phyloP scores from a whole-genome alignment of 2,329 filamentous ascomycete species.

The Periconia sp. region DNA sequence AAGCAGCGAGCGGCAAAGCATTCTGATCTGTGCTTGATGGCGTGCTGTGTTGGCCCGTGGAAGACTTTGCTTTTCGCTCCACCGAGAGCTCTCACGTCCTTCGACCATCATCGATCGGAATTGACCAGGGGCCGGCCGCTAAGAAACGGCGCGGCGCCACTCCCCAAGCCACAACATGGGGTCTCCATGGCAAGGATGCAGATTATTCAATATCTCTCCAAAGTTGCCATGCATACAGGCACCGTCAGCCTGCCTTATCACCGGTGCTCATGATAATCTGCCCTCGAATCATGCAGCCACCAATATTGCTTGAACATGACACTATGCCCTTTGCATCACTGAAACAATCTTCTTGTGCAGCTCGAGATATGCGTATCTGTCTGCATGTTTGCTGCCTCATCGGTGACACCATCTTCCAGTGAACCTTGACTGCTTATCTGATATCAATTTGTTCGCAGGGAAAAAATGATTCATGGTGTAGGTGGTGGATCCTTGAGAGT shows the following conservation, averaged over 20 bases:
- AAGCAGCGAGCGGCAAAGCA: background rate
- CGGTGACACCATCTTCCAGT: background rate
- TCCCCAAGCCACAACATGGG: background rate
- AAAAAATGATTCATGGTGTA: background rate
- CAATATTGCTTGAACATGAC: constrained; percentile 14
- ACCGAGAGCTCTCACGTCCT: background rate
- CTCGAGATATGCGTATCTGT: background rate
- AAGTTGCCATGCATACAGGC: constrained; percentile 13
- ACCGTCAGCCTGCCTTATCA: constrained; percentile 15
- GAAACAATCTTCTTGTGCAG: background rate
- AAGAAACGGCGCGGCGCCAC: background rate
- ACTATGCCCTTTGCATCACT: background rate
- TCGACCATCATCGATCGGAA: background rate
- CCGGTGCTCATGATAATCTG: constrained; percentile 2
- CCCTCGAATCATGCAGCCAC: constrained; percentile 12
- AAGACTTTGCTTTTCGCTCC: background rate
- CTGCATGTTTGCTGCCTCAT: background rate
- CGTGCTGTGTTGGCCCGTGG: background rate
- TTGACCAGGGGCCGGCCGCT: background rate
- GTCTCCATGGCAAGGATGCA: constrained; percentile 11
- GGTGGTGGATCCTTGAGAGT: background rate
- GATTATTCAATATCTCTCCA: constrained; percentile 8
- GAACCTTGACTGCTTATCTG: background rate
- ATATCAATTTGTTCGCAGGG: background rate
- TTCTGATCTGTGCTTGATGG: background rate